phyloP scores from a whole-genome alignment of 805 yeast genomes.

The Candida takata region DNA sequence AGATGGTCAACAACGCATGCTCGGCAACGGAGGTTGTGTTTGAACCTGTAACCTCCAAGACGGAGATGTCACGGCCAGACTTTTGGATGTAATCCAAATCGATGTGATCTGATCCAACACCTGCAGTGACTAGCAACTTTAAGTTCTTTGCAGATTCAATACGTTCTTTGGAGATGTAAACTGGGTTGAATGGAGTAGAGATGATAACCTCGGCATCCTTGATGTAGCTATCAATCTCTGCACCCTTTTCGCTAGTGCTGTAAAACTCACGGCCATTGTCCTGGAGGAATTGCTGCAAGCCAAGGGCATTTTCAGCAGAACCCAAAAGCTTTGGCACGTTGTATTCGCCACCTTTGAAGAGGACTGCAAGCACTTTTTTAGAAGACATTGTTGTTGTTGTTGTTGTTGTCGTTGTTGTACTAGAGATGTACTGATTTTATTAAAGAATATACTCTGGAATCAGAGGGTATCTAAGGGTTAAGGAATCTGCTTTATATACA shows the following conservation, averaged over 20 bases:
- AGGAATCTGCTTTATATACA: no score
- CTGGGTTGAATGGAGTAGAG: constrained; percentile 82
- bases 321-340: constrained; percentile 49
- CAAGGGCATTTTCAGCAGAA: constrained; percentile 68
- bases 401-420: no score
- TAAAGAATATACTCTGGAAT: no score
- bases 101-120: constrained; percentile 80
- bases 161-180: constrained; percentile 61
- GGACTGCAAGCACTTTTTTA: constrained; percentile 22
- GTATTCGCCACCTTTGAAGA: constrained; percentile 26
- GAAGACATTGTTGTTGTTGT: constrained; percentile 8
- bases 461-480: no score
- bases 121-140: constrained; percentile 69
- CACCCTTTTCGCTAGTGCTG: constrained; percentile 63
- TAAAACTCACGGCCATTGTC: constrained; percentile 59
- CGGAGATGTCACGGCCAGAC: constrained; percentile 55
- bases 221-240: constrained; percentile 56
- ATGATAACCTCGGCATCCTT: constrained; percentile 70
- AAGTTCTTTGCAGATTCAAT: constrained; percentile 63
- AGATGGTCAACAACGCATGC: constrained; percentile 69
- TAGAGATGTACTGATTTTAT: no score
- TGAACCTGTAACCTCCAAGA: constrained; percentile 77
- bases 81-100: constrained; percentile 59
- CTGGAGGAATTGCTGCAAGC: constrained; percentile 58
- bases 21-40: constrained; percentile 78